Evolutionary conservation across 495 filamentous ascomycete species (phyloP).

Genomic region (Schizothecium vesticola): DNA sequence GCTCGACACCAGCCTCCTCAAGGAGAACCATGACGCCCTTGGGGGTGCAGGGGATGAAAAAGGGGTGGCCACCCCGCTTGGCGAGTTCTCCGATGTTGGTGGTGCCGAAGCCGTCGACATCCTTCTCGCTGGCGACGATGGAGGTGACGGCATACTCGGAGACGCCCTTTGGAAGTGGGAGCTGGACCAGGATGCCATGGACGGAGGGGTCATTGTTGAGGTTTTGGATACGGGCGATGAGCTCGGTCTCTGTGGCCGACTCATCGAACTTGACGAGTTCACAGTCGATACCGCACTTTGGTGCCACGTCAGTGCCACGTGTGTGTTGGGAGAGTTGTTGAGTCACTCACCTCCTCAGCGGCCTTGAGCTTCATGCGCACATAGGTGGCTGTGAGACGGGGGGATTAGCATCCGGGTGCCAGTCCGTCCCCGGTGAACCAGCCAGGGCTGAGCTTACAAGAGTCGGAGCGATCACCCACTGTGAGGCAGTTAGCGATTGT

Average conservation of each 20-base stretch:
- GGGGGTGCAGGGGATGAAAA: conserved; percentile 91
- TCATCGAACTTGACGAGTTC: conserved; percentile 78
- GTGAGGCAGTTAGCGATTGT: conserved; percentile 14
- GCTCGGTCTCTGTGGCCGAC: conserved; percentile 73
- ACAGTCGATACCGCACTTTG: conserved; percentile 80
- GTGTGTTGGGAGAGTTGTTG: not conserved
- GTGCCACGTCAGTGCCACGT: not conserved
- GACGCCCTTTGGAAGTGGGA: conserved; percentile 83
- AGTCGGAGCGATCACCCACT: conserved; percentile 90
- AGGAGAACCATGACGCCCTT: conserved; percentile 95
- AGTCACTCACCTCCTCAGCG: conserved; percentile 67
- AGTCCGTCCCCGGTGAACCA: not conserved
- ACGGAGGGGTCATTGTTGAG: conserved; percentile 85
- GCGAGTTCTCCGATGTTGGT: conserved; percentile 92
- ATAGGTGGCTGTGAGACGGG: conserved; percentile 68
- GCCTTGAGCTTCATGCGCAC: conserved; percentile 99
- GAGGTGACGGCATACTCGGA: conserved; percentile 87
- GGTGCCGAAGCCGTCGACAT: conserved; percentile 95
- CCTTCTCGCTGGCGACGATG: conserved; percentile 85
- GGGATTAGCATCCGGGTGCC: conserved; percentile 22
- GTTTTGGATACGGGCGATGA: conserved; percentile 70
- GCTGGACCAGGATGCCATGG: conserved; percentile 89
- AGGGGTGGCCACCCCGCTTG: conserved; percentile 81
- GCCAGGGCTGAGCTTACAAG: conserved; percentile 61
- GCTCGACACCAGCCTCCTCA: conserved; percentile 72